phyloP scores from a whole-genome alignment of 352 stramenopile species.

The Pythium oligandrum region DNA sequence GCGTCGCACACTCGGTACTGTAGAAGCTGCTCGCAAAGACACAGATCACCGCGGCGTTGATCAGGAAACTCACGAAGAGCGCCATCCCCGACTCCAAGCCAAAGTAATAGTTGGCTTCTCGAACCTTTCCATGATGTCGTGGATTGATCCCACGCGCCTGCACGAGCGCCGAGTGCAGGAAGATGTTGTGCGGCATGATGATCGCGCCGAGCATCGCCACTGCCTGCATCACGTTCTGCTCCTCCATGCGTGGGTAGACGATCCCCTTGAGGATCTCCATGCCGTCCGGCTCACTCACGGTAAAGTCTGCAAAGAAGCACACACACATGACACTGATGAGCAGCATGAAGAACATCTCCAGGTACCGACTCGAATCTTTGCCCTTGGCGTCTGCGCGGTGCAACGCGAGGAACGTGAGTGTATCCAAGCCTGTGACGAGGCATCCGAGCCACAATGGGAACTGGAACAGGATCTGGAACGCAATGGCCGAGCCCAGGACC shows the following conservation, averaged over 20 bases:
- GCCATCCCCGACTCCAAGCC: slow-evolving; percentile 80
- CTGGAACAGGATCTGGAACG: slow-evolving; percentile 70
- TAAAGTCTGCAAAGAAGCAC: slow-evolving; percentile 87
- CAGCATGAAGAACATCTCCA: slow-evolving; percentile 83
- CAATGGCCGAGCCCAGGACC: slow-evolving; percentile 72
- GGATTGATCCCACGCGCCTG: slow-evolving; percentile 36
- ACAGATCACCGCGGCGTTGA: slow-evolving; percentile 88
- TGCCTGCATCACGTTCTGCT: slow-evolving; percentile 53
- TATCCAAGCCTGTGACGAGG: slow-evolving; percentile 58
- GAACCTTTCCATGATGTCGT: slow-evolving; percentile 20
- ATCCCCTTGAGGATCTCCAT: slow-evolving; percentile 74
- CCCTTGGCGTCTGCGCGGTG: slow-evolving; percentile 31
- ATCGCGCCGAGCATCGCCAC: slow-evolving; percentile 84
- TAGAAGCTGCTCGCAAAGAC: slow-evolving; percentile 91
- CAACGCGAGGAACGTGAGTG: slow-evolving; percentile 90
- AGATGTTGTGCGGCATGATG: slow-evolving; percentile 97
- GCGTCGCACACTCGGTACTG: slow-evolving; percentile 39
- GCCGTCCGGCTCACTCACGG: slow-evolving; percentile 48
- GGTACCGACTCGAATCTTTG: slow-evolving; percentile 47
- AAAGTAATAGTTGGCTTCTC: slow-evolving; percentile 82
- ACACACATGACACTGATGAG: slow-evolving; percentile 87
- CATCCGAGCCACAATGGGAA: slow-evolving; percentile 73
- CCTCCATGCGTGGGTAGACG: slow-evolving; percentile 46
- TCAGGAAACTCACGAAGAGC: slow-evolving; percentile 85
- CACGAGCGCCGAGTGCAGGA: slow-evolving; percentile 91